Base-by-base conservation (phyloP, 2,329 filamentous ascomycete genomes). In the Grosmannia clavigera region DNA sequence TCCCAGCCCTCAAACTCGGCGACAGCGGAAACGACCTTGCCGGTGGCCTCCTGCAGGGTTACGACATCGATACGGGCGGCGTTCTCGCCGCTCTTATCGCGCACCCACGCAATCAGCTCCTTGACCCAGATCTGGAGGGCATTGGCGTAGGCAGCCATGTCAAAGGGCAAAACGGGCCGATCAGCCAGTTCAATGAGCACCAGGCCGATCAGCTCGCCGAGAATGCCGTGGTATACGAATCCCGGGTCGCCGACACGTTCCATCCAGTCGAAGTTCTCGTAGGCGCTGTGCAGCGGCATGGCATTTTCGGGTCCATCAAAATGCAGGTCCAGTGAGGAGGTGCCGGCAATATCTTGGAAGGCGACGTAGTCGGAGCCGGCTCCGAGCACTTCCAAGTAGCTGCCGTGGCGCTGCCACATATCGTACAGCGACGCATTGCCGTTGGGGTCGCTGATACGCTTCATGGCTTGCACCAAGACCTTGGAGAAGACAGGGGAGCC, bases 231-330 rank as follows among this genome's bases (percentile, higher is more conserved):
- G 69, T 95, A 94, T 12, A 79, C 72, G 68, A 96, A 96, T 1
- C 81, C 85, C 0, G 90, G 90, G 70, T 99, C 94, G 27, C 88
- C 86, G 62, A 88, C 83, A 46, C 79, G 80, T 31, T 85, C 78
- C 80, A 97, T 90, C 85, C 90, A 92, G 53, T 91, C 86, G 66
- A 88, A 92, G 59, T 85, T 95, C 69, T 97, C 92, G 72, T 95
- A 95, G 73, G 88, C 94, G 62, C 87, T 92, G 71, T 91, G 86
- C 58, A 86, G 84, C 0, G 92, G 90, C n/a, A 46, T 7, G 40
- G 43, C 43, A 48, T 59, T 60, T 38, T 58, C 60, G 12, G 63
- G 57, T 10, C 61, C 63, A 40, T 67, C 72, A 68, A 99, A 97
- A 33, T 83, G 81, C 65, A 99, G 82, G 70, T 97, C 91, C 60